Evolutionary conservation across 2,329 filamentous ascomycete species (phyloP), one percentile per base, ranked within the genome.

Genomic region (Trichothecium sympodiale): DNA sequence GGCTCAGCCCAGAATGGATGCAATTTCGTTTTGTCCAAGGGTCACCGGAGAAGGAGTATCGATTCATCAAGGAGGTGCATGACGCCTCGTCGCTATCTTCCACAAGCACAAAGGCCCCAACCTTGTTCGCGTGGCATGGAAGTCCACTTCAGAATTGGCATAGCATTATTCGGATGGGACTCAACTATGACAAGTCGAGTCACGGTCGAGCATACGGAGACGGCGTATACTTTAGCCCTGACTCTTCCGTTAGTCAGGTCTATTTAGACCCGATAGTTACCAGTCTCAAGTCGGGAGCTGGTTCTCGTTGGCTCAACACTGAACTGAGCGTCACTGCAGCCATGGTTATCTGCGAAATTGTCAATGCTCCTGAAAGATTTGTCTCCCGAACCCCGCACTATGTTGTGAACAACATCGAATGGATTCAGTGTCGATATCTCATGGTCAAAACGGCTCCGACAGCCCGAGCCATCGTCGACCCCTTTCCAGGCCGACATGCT

Each of bases 1-100:
- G 79, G 1, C 76, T 89, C 61, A 49, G 64, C 0, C 64, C 58
- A 4, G 36, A 33, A 3, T 89, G 78, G 69, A 65, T 84, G 38
- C 87, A 94, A 53, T 95, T 94, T 48, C 74, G 84, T 18, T 86
- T 95, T 46, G 80, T 82, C 0, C 89, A 94, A 63, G 88, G 87
- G 8, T 81, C 85, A 1, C 86, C 86, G 0, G 85, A 94, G 49
- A 93, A 88, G 49, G 88, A 95, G 52, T 65, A 79, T 25, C 68
- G 74, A 2, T 94, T 95, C 50, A 61, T 77, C 6, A 56, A 74
- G 16, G 74, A 78, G 12, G 65, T 91, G 3, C 61, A 65, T 27
- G 50, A 39, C 12, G 20, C 20, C 20, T 6, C 6, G 10, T 10
- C 20, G n/a, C n/a, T n/a, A n/a, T n/a, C n/a, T n/a, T n/a, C n/a